These are phyloP conservation scores for Pyrenophora tritici-repentis DNA, from an alignment of 2,329 filamentous ascomycete genomes.

Conservation along the genomic window DNA sequence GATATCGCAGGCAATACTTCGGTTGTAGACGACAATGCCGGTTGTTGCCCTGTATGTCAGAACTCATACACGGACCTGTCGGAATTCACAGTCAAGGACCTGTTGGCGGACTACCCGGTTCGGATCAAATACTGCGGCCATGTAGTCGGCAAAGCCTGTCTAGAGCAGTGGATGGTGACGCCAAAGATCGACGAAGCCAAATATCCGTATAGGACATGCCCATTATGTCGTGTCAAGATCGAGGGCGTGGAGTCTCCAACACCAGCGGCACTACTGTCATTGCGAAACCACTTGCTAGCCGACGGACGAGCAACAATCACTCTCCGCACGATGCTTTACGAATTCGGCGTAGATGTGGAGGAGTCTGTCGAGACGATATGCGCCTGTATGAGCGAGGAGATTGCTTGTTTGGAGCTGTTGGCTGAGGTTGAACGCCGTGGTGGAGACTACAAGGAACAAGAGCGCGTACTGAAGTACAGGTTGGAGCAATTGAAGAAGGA, in stretches of 20 bases:
- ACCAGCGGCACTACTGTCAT: not conserved
- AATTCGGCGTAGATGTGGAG: slow-evolving; percentile 13
- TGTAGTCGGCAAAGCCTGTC: slow-evolving; percentile 28
- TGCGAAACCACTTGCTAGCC: slow-evolving; percentile 11
- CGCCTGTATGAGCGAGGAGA: slow-evolving; percentile 26
- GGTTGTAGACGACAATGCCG: slow-evolving; percentile 14
- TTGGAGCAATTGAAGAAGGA: slow-evolving; percentile 17
- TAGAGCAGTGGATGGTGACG: slow-evolving; percentile 31
- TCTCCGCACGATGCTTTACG: slow-evolving; percentile 12
- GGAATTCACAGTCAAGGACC: slow-evolving; percentile 12
- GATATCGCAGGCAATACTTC: not conserved
- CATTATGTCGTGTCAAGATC: slow-evolving; percentile 26
- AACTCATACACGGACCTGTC: slow-evolving; percentile 21
- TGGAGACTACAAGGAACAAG: not conserved
- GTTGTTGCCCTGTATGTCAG: slow-evolving; percentile 27
- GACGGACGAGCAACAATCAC: slow-evolving; percentile 8
- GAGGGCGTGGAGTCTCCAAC: slow-evolving; percentile 10
- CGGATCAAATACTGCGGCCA: slow-evolving; percentile 36
- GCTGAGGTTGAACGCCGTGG: slow-evolving; percentile 3
- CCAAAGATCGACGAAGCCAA: slow-evolving; percentile 27
- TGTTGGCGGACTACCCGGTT: slow-evolving; percentile 29
- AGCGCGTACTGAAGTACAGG: slow-evolving; percentile 4
- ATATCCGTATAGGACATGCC: slow-evolving; percentile 28
- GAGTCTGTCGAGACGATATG: slow-evolving; percentile 18
- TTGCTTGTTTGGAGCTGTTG: slow-evolving; percentile 20